phyloP scores from a whole-genome alignment of 164 flowering plant genomes.

The Liriodendron chinense region DNA sequence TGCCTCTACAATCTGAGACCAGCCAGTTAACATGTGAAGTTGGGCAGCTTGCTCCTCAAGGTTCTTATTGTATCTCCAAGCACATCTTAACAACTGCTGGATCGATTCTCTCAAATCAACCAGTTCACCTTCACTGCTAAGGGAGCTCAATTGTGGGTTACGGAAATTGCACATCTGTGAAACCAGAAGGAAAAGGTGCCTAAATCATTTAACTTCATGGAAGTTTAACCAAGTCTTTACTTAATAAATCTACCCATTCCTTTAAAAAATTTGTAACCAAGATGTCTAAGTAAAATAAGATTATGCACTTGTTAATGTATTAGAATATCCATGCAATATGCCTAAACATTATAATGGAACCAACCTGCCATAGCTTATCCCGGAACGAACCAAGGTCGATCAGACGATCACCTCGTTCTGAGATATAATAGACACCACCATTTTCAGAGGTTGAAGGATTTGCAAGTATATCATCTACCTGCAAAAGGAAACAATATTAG shows the following conservation, averaged over 20 bases:
- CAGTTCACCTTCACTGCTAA: slow-evolving; percentile 62
- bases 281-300: too few species aligned
- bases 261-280: not conserved
- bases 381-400: slow-evolving; percentile 79
- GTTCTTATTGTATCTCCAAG: slow-evolving; percentile 89
- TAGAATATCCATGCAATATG: not conserved
- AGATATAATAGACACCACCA: slow-evolving; percentile 79
- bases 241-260: not conserved
- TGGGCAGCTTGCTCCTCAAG: slow-evolving; percentile 99
- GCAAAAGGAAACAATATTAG: slow-evolving; percentile 2
- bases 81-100: slow-evolving; percentile 83
- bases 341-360: not conserved
- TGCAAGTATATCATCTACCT: slow-evolving; percentile 80
- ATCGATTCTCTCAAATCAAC: slow-evolving; percentile 67
- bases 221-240: not conserved
- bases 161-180: slow-evolving; percentile 46
- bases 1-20: slow-evolving; percentile 98
- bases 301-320: not conserved
- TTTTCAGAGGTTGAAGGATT: slow-evolving; percentile 61
- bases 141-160: slow-evolving; percentile 48
- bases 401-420: slow-evolving; percentile 94
- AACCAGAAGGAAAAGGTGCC: not conserved
- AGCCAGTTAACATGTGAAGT: slow-evolving; percentile 92
- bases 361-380: slow-evolving; percentile 92
- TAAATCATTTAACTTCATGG: not conserved